phyloP scores from a whole-genome alignment of 2,329 filamentous ascomycete genomes.

The Aspergillus terreus region DNA sequence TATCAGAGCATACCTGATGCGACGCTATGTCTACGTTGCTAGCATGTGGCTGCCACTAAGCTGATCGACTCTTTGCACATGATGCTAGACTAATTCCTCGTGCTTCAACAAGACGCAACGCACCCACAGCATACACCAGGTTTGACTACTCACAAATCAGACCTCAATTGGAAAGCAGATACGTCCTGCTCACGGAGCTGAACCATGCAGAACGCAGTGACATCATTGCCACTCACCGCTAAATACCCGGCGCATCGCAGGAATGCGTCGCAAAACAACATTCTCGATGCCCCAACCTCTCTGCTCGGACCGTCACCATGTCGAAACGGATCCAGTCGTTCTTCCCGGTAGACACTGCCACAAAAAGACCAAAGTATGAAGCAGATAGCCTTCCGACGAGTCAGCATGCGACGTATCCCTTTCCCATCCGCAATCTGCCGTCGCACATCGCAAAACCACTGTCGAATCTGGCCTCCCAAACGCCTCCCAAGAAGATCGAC shows the following conservation, averaged over 20 bases:
- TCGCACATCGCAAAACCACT: constrained; percentile 28
- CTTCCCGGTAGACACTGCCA: constrained; percentile 53
- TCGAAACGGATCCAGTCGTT: constrained; percentile 66
- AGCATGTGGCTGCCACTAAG: no score
- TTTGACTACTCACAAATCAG: no score
- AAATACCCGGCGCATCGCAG: no score
- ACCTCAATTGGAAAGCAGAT: not conserved
- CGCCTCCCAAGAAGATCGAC: constrained; percentile 56
- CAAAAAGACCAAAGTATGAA: constrained; percentile 31
- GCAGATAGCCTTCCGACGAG: constrained; percentile 21
- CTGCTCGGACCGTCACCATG: constrained; percentile 16
- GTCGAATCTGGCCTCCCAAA: constrained; percentile 11
- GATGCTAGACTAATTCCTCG: no score
- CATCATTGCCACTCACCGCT: not conserved
- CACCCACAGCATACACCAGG: no score
- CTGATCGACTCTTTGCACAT: no score
- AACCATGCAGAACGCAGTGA: not conserved
- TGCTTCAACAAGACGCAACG: no score
- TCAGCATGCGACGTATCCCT: constrained; percentile 51
- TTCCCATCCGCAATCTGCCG: constrained; percentile 49
- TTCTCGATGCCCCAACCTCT: no score
- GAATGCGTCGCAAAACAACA: no score
- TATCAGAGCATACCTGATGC: no score
- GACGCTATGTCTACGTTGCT: no score
- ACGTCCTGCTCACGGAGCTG: no score